phyloP scores from a whole-genome alignment of 805 yeast genomes.

The Ogataea nonfermentans region DNA sequence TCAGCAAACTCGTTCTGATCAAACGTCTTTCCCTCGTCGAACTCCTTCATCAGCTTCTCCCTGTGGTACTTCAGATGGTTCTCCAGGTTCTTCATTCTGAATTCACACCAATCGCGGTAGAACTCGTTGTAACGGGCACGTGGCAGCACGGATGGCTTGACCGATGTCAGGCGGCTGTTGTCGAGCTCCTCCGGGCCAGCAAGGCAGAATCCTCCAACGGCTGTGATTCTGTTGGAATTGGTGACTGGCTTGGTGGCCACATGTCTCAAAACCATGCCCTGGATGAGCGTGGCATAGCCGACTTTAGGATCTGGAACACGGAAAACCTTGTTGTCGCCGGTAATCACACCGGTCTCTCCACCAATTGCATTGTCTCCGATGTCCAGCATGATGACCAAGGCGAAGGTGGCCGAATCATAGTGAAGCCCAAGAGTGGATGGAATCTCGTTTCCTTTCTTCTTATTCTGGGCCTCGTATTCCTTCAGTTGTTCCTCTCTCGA shows the following conservation, averaged over 20 bases:
- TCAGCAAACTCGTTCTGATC: slow-evolving; percentile 30
- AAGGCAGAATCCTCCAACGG: slow-evolving; percentile 32
- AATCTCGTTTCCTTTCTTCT: slow-evolving; percentile 34
- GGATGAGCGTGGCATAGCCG: slow-evolving; percentile 48
- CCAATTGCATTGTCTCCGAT: slow-evolving; percentile 47
- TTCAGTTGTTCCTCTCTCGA: slow-evolving; percentile 19
- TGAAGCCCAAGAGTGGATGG: slow-evolving; percentile 50
- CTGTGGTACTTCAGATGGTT: slow-evolving; percentile 23
- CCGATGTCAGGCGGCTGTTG: slow-evolving; percentile 32
- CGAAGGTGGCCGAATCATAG: slow-evolving; percentile 45
- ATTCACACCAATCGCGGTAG: slow-evolving; percentile 36
- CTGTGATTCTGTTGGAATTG: slow-evolving; percentile 35
- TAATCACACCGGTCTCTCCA: slow-evolving; percentile 49
- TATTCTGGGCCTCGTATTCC: slow-evolving; percentile 17
- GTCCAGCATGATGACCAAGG: slow-evolving; percentile 48
- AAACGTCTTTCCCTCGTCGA: slow-evolving; percentile 24
- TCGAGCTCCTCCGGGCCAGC: slow-evolving; percentile 30
- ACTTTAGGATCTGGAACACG: slow-evolving; percentile 40
- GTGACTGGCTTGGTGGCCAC: slow-evolving; percentile 45
- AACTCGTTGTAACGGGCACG: slow-evolving; percentile 33
- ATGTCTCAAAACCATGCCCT: slow-evolving; percentile 46
- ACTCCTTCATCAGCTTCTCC: slow-evolving; percentile 20
- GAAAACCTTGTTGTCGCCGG: slow-evolving; percentile 36
- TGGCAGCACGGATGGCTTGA: slow-evolving; percentile 35
- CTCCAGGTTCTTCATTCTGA: slow-evolving; percentile 31